Conservation (phyloP, 78 protist genomes). For the Capsaspora owczarzaki region DNA sequence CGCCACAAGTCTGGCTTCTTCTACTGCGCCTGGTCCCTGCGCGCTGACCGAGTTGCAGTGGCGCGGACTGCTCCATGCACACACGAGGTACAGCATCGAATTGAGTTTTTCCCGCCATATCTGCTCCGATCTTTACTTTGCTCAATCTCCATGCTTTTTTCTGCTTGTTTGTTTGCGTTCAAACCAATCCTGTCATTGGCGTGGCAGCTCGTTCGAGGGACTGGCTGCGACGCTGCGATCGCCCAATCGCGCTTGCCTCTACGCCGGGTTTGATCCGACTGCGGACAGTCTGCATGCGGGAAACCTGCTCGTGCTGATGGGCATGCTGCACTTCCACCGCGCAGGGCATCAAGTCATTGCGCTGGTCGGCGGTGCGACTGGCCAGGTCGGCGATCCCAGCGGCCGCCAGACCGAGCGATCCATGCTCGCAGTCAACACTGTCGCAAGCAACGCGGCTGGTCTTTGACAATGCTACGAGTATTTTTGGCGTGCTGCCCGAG, state of each 20-base stretch:
- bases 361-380: conserved; percentile 82
- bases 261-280: conserved; percentile 84
- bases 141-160: background rate
- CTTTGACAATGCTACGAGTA: too few species aligned
- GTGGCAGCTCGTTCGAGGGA: background rate
- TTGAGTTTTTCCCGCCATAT: too few species aligned
- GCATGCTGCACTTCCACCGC: conserved; percentile 37
- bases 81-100: too few species aligned
- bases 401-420: conserved; percentile 64
- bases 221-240: background rate
- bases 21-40: too few species aligned
- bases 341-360: conserved; percentile 24
- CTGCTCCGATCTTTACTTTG: background rate
- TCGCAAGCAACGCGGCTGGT: too few species aligned
- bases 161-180: background rate
- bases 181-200: background rate
- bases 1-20: too few species aligned
- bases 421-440: too few species aligned
- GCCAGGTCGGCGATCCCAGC: conserved; percentile 76
- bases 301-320: conserved; percentile 53
- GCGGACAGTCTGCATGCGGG: conserved; percentile 81
- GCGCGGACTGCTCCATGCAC: too few species aligned
- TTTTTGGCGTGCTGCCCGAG: too few species aligned
- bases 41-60: too few species aligned
- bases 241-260: conserved; percentile 11